Conservation (phyloP, 768 basidiomycete species). For the Infundibulicybe gibba region DNA sequence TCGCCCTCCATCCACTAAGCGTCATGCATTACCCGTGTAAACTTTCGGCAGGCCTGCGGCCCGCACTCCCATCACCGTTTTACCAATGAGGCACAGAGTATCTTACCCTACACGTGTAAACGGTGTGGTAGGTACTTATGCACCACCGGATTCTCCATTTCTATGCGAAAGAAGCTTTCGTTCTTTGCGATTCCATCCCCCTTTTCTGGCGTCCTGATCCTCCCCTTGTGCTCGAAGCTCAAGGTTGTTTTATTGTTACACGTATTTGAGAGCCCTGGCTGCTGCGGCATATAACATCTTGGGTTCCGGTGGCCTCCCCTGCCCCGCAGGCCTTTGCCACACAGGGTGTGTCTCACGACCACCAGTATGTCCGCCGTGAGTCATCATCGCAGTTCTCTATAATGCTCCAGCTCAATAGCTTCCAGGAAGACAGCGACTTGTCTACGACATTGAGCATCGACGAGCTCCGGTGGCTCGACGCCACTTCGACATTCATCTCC, state of each 20-base stretch:
- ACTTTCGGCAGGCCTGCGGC: constrained; percentile 1
- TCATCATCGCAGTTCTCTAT: constrained; percentile 3
- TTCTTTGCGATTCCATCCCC: too few relatives aligned
- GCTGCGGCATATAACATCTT: constrained; percentile 4
- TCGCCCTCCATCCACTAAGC: constrained; percentile 10
- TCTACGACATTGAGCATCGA: constrained; percentile 35
- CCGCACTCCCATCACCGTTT: constrained; percentile 5
- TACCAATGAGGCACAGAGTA: constrained; percentile 10
- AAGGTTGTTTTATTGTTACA: too few relatives aligned
- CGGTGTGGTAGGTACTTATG: constrained; percentile 30
- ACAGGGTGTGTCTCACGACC: constrained; percentile 6
- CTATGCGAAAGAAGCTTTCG: too few relatives aligned
- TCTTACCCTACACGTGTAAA: constrained; percentile 37
- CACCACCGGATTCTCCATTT: too few relatives aligned
- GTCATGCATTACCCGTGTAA: too few relatives aligned
- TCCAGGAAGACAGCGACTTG: constrained; percentile 24
- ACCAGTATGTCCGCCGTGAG: constrained; percentile 11
- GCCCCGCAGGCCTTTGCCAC: constrained; percentile 1
- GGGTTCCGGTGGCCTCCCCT: constrained; percentile 8
- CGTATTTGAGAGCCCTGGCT: too few relatives aligned
- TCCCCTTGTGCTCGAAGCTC: too few relatives aligned
- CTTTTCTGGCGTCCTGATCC: too few relatives aligned
- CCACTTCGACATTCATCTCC: constrained; percentile 18
- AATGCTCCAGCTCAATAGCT: constrained; percentile 9
- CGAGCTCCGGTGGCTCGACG: constrained; percentile 48